phyloP scores from a whole-genome alignment of 768 basidiomycete genomes.

The Jaapia argillacea region DNA sequence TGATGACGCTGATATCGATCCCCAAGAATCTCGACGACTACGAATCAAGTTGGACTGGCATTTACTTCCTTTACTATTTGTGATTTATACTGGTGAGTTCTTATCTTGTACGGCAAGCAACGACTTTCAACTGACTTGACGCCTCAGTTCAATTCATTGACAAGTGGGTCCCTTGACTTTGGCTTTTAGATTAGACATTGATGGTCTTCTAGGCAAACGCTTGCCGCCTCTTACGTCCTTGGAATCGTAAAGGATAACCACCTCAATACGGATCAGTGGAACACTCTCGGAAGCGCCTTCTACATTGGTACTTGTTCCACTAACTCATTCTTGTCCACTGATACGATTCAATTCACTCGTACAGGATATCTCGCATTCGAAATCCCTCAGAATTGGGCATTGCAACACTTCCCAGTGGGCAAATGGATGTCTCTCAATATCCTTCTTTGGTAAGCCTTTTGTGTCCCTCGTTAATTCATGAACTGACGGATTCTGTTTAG shows the following conservation, averaged over 20 bases:
- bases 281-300: slow-evolving; percentile 8
- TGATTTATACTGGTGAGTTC: slow-evolving; percentile 10
- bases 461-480: too few species aligned
- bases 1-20: neutral
- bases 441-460: slow-evolving; percentile 2
- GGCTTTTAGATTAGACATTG: neutral
- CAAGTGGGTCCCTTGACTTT: slow-evolving; percentile 7
- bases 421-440: slow-evolving; percentile 6
- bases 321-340: neutral
- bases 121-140: neutral
- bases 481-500: neutral
- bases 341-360: neutral
- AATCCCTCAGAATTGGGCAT: slow-evolving; percentile 4
- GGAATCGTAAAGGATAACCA: slow-evolving; percentile 10
- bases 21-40: neutral
- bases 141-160: slow-evolving; percentile 12
- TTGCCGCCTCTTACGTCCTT: slow-evolving; percentile 9
- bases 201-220: slow-evolving; percentile 6
- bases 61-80: slow-evolving; percentile 8
- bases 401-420: slow-evolving; percentile 4
- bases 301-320: slow-evolving; percentile 9
- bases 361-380: slow-evolving; percentile 3
- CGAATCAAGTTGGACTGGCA: neutral
- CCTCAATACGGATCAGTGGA: slow-evolving; percentile 10
- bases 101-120: neutral